Conservation (phyloP, 2,329 filamentous ascomycete genomes). For the Ophiostoma ulmi region DNA sequence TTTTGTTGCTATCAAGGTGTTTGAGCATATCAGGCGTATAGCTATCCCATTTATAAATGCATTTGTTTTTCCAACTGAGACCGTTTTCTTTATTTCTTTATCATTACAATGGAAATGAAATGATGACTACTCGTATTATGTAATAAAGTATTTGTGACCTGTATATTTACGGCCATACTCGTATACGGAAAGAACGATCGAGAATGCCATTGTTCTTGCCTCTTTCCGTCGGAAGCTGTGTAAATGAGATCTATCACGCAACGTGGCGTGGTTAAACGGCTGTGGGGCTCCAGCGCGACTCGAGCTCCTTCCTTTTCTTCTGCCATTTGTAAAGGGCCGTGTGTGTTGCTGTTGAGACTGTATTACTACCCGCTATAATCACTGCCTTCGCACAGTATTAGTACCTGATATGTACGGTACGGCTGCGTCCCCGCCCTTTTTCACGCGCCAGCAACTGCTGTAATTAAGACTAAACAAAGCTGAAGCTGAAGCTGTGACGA, state of each 20-base stretch:
- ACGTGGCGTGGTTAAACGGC: neutral
- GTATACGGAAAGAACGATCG: neutral
- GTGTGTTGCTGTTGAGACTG: neutral
- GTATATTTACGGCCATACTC: neutral
- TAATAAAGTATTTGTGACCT: no score
- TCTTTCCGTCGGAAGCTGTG: neutral
- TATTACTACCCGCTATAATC: neutral
- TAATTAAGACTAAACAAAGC: no score
- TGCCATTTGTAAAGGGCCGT: neutral
- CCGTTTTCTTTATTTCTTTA: no score
- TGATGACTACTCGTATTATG: no score
- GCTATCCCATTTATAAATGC: neutral
- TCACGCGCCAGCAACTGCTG: no score
- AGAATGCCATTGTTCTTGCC: conserved; percentile 4
- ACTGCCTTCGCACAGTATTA: neutral
- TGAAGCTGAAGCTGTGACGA: no score
- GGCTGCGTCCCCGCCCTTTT: no score
- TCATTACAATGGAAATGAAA: no score
- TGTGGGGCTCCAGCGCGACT: neutral
- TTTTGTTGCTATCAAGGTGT: neutral
- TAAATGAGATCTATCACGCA: neutral
- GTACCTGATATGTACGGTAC: neutral
- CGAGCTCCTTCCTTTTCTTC: neutral
- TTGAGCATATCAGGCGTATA: neutral
- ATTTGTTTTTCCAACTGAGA: neutral